These are phyloP conservation scores for Orbilia quercus DNA, from an alignment of 2,329 filamentous ascomycete species.

Conservation along the genomic window DNA sequence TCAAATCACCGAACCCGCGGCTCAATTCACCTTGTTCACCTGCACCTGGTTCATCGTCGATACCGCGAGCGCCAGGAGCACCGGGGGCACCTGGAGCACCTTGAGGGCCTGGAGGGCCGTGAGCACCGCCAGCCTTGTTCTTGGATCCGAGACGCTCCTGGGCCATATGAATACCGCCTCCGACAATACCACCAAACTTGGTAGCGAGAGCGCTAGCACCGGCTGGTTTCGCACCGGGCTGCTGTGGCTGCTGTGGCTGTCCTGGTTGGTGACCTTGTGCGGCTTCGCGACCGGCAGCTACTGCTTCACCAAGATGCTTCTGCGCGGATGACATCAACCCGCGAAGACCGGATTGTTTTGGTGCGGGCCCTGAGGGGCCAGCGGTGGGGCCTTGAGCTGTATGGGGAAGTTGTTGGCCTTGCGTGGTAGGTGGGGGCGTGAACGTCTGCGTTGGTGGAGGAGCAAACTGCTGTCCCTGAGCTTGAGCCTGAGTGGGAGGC, in stretches of 20 bases:
- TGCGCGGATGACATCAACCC: slow-evolving; percentile 44
- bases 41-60: slow-evolving; percentile 32
- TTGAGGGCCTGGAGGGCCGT: slow-evolving; percentile 13
- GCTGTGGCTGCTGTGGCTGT: slow-evolving; percentile 3
- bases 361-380: slow-evolving; percentile 25
- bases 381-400: slow-evolving; percentile 8
- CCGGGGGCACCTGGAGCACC: slow-evolving; percentile 1
- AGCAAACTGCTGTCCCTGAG: slow-evolving; percentile 28
- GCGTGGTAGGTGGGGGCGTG: slow-evolving; percentile 7
- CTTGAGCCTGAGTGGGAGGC: slow-evolving; percentile 7
- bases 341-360: slow-evolving; percentile 35
- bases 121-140: slow-evolving; percentile 16
- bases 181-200: slow-evolving; percentile 45
- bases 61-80: slow-evolving; percentile 28
- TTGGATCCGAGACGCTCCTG: slow-evolving; percentile 36
- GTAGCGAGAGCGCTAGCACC: slow-evolving; percentile 36
- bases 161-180: slow-evolving; percentile 46
- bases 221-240: neutral
- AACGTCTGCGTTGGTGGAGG: slow-evolving; percentile 29
- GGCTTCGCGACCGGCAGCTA: slow-evolving; percentile 39
- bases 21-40: slow-evolving; percentile 28
- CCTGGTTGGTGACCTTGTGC: slow-evolving; percentile 32
- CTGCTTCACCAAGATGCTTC: slow-evolving; percentile 44
- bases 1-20: slow-evolving; percentile 47
- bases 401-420: slow-evolving; percentile 16